A percentile compares a stretch with the other conserved stretches of the same genome.
These are phyloP conservation scores for Metschnikowia reukaufii DNA, from an alignment of 805 yeast genomes.

Conservation along the genomic window DNA sequence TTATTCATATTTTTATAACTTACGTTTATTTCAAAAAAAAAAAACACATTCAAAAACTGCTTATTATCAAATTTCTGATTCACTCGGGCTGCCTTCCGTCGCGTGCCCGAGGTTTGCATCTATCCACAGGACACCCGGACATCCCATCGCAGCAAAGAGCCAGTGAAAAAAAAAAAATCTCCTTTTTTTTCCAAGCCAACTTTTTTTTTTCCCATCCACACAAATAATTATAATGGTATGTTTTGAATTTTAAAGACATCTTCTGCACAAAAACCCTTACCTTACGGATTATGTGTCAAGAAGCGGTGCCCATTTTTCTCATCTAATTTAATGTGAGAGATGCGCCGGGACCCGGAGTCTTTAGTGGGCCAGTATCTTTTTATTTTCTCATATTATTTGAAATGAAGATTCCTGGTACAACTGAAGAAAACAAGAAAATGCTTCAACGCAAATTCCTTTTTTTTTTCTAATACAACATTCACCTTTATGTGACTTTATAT, in stretches of 20 bases:
- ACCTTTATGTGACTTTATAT: no score
- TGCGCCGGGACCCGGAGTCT: not conserved
- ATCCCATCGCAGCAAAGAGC: conserved; percentile 1
- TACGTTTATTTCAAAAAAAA: no score
- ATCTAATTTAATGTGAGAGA: conserved; percentile 12
- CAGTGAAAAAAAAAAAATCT: not conserved
- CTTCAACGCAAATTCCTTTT: no score
- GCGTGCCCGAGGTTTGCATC: not conserved
- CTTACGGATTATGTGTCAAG: conserved; percentile 25
- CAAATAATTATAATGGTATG: conserved; percentile 29
- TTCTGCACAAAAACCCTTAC: conserved; percentile 23
- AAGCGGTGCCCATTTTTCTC: conserved; percentile 27
- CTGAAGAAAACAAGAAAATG: no score
- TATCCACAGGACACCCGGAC: conserved; percentile 2
- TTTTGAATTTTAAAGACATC: conserved; percentile 23
- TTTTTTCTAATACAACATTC: no score
- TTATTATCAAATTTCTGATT: no score
- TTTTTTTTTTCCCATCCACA: not conserved
- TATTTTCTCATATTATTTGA: not conserved
- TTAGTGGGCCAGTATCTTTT: not conserved
- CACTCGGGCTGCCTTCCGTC: no score
- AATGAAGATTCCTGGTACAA: no score
- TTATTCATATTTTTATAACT: no score
- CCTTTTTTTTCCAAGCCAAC: not conserved
- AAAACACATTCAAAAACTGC: no score